These are phyloP conservation scores for Neostapfia colusana DNA, from an alignment of 176 grass and related monocot genomes.

Conservation along the genomic window DNA sequence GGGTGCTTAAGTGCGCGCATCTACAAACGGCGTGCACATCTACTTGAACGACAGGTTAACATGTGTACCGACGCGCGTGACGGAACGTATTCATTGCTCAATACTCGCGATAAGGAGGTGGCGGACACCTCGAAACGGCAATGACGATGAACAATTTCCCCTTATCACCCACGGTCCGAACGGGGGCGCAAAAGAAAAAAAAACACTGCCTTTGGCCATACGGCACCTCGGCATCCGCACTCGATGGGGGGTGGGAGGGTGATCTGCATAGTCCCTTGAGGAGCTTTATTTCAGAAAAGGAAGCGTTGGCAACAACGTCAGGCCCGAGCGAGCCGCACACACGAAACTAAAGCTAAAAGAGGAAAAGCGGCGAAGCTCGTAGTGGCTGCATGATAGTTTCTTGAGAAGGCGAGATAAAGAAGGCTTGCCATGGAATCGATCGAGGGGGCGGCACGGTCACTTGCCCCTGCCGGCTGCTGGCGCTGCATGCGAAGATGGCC, in stretches of 20 bases:
- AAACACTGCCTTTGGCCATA: constrained; percentile 36
- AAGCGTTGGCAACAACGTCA: constrained; percentile 9
- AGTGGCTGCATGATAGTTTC: constrained; percentile 49
- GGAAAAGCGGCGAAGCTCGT: constrained; percentile 25
- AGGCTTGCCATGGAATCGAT: constrained; percentile 26
- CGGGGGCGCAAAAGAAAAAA: background rate
- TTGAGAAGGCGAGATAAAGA: constrained; percentile 20
- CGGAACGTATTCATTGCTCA: background rate
- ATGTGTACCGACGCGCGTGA: background rate
- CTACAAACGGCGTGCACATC: no score
- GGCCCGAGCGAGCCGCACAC: background rate
- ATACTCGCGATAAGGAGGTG: background rate
- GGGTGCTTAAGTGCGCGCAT: no score
- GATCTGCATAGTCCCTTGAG: constrained; percentile 38
- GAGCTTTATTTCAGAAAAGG: constrained; percentile 42
- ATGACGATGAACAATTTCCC: background rate
- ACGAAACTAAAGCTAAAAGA: constrained; percentile 31
- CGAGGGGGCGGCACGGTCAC: constrained; percentile 23
- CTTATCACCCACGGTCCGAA: background rate
- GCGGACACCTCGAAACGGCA: background rate
- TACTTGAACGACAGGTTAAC: background rate
- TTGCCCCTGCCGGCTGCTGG: constrained; percentile 30
- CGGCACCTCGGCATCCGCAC: constrained; percentile 25
- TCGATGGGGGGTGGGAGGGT: constrained; percentile 25
- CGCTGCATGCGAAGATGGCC: constrained; percentile 8